phyloP scores from a whole-genome alignment of 192 early-diverging fungal species.

The Backusella morwellensis region DNA sequence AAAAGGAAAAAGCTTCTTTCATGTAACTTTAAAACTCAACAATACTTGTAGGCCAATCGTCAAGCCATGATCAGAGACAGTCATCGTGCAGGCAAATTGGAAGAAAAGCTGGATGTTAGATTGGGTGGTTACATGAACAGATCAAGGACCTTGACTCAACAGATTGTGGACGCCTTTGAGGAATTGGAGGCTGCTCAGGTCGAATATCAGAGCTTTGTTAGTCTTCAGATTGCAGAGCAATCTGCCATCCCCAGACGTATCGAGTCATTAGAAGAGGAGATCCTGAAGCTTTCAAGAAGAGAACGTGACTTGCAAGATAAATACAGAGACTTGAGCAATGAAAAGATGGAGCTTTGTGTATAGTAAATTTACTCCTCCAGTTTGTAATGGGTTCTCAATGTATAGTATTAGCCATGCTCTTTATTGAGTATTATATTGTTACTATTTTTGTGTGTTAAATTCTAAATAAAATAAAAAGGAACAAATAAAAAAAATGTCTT shows the following conservation, averaged over 20 bases:
- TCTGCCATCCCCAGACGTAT: conserved; percentile 59
- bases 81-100: conserved; percentile 74
- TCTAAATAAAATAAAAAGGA: too few species aligned
- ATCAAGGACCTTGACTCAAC: conserved; percentile 58
- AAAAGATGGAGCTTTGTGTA: conserved; percentile 30
- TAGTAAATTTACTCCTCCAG: neutral
- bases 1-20: neutral
- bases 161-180: conserved; percentile 55
- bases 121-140: conserved; percentile 86
- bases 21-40: too few species aligned
- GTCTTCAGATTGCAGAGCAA: conserved; percentile 56
- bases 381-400: too few species aligned
- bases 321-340: conserved; percentile 59
- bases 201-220: conserved; percentile 60
- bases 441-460: too few species aligned
- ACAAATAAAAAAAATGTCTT: too few species aligned
- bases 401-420: too few species aligned
- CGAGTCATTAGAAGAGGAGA: conserved; percentile 53
- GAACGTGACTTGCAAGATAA: conserved; percentile 65
- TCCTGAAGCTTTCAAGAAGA: conserved; percentile 40
- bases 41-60: conserved; percentile 45
- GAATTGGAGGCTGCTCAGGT: conserved; percentile 55
- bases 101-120: conserved; percentile 75
- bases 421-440: too few species aligned
- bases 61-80: conserved; percentile 75